Conservation (phyloP, 805 yeast genomes). For the Schizosaccharomyces osmophilus region DNA sequence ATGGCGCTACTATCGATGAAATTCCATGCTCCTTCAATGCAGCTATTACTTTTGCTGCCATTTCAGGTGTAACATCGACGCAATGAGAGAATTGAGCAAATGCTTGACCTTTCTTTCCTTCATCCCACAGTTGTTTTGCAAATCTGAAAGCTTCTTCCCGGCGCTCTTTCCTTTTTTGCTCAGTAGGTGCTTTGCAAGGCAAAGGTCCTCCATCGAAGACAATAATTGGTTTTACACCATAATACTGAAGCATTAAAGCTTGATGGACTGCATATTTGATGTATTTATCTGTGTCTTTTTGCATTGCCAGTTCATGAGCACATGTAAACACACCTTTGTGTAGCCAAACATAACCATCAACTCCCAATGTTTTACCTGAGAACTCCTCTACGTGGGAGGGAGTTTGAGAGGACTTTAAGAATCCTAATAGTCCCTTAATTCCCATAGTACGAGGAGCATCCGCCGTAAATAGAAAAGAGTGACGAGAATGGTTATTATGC, state of each 20-base stretch:
- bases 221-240: conserved; percentile 56
- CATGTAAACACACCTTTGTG: conserved; percentile 69
- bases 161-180: conserved; percentile 27
- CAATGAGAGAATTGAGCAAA: conserved; percentile 48
- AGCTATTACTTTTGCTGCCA: conserved; percentile 62
- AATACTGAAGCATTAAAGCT: conserved; percentile 37
- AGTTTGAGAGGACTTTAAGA: conserved; percentile 47
- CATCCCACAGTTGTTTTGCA: conserved; percentile 27
- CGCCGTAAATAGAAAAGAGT: background rate
- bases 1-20: conserved; percentile 77
- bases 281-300: conserved; percentile 34
- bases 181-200: conserved; percentile 57
- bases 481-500: background rate
- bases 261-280: conserved; percentile 43
- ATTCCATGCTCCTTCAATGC: conserved; percentile 29
- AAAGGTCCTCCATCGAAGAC: conserved; percentile 85
- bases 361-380: conserved; percentile 43
- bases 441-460: conserved; percentile 13
- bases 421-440: conserved; percentile 58
- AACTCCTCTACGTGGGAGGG: conserved; percentile 32
- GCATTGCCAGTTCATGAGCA: conserved; percentile 56
- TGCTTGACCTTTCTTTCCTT: conserved; percentile 38
- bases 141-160: conserved; percentile 33
- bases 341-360: conserved; percentile 94
- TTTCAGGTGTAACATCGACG: conserved; percentile 66